Percentiles rank a stretch among this genome's conserved stretches.
Evolutionary conservation across 1,139 yeast species (phyloP).

Genomic region (Oligophagozyma castellii): DNA sequence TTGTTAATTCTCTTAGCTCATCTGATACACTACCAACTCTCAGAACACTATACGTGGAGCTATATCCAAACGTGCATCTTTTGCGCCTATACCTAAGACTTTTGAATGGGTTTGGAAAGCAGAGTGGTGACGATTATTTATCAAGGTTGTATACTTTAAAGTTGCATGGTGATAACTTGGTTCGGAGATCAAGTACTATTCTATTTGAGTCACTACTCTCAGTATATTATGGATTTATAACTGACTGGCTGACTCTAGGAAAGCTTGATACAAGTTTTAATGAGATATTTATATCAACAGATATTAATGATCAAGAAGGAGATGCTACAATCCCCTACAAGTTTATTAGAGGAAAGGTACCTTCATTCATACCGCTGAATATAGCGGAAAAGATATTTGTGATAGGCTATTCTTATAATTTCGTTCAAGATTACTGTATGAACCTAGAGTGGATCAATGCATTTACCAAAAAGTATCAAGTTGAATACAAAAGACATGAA

Average conservation of each 20-base stretch:
- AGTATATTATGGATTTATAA: constrained; percentile 52
- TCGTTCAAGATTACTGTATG: constrained; percentile 48
- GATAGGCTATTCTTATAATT: constrained; percentile 67
- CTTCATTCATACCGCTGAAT: constrained; percentile 38
- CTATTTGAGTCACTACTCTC: constrained; percentile 37
- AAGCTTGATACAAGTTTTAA: constrained; percentile 38
- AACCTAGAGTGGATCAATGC: constrained; percentile 46
- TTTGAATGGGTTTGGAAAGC: constrained; percentile 25
- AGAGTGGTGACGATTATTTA: constrained; percentile 44
- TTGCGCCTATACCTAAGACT: constrained; percentile 44
- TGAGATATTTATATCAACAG: constrained; percentile 51
- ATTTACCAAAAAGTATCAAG: constrained; percentile 24
- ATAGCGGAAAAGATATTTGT: constrained; percentile 49
- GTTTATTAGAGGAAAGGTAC: constrained; percentile 33
- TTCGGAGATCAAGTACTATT: constrained; percentile 31
- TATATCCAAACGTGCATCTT: constrained; percentile 38
- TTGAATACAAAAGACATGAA: constrained; percentile 7
- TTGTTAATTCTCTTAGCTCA: constrained; percentile 41
- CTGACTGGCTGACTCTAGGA: constrained; percentile 62
- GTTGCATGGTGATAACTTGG: constrained; percentile 48
- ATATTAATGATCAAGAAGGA: constrained; percentile 5
- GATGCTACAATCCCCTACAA: constrained; percentile 8
- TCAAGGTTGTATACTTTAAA: constrained; percentile 38
- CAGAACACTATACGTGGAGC: constrained; percentile 31
- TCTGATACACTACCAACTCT: constrained; percentile 22